Percentiles rank a stretch among this genome's conserved stretches.
Evolutionary conservation across 805 yeast genomes (phyloP).

Genomic region (Saturnispora serradocipensis): DNA sequence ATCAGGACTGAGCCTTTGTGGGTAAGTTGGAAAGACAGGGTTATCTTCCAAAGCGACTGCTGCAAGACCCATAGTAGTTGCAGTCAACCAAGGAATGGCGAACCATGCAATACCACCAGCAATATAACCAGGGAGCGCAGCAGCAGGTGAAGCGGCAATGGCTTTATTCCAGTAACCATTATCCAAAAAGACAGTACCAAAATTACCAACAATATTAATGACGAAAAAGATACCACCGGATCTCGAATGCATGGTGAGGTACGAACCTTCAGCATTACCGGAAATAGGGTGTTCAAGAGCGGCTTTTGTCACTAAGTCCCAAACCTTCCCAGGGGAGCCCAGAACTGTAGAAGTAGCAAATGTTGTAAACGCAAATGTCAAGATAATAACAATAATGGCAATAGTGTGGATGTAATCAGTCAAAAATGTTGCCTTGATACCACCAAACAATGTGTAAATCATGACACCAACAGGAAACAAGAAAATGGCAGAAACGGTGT

Average conservation of each 20-base stretch:
- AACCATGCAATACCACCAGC: slow-evolving; percentile 89
- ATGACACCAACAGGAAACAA: slow-evolving; percentile 75
- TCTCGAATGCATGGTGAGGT: slow-evolving; percentile 77
- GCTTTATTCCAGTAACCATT: slow-evolving; percentile 88
- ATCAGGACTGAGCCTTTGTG: slow-evolving; percentile 50
- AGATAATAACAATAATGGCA: slow-evolving; percentile 63
- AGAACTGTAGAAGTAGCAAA: slow-evolving; percentile 59
- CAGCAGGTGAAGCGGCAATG: slow-evolving; percentile 65
- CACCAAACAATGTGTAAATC: slow-evolving; percentile 69
- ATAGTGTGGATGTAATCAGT: slow-evolving; percentile 80
- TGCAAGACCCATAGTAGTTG: slow-evolving; percentile 83
- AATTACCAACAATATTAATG: slow-evolving; percentile 81
- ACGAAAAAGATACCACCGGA: slow-evolving; percentile 86
- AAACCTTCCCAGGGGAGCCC: slow-evolving; percentile 79
- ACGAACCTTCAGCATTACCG: slow-evolving; percentile 82
- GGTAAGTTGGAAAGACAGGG: slow-evolving; percentile 74
- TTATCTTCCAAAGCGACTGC: slow-evolving; percentile 62
- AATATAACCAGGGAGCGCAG: slow-evolving; percentile 81
- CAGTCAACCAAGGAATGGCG: slow-evolving; percentile 75
- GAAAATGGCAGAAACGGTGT: slow-evolving; percentile 73
- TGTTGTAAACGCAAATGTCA: slow-evolving; percentile 73
- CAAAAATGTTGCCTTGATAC: slow-evolving; percentile 71
- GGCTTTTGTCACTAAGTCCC: slow-evolving; percentile 58
- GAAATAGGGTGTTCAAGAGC: slow-evolving; percentile 55
- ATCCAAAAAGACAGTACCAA: slow-evolving; percentile 81